Conservation (phyloP, 805 yeast genomes). For the Sungouiella thailandica region DNA sequence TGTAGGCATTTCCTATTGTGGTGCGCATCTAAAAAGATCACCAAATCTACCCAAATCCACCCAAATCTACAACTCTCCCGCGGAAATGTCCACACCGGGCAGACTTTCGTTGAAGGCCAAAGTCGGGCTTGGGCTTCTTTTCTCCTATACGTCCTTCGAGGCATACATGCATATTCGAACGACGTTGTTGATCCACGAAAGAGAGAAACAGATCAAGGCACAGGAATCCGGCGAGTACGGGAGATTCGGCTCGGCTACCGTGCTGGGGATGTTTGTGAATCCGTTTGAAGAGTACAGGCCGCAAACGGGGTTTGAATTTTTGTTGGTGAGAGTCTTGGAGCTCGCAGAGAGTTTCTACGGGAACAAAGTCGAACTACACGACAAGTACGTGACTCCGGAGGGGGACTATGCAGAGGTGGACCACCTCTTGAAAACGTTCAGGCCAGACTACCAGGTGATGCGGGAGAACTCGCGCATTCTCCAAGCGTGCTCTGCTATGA, state of each 20-base stretch:
- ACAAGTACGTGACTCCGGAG: conserved; percentile 26
- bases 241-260: conserved; percentile 32
- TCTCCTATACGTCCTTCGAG: conserved; percentile 62
- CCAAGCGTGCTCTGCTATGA: conserved; percentile 20
- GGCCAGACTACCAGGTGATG: conserved; percentile 51
- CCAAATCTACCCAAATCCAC: too few relatives aligned
- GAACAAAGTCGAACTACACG: conserved; percentile 30
- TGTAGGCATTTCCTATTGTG: too few relatives aligned
- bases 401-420: conserved; percentile 41
- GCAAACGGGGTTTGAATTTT: conserved; percentile 84
- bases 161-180: conserved; percentile 55
- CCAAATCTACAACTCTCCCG: too few relatives aligned
- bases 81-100: conserved; percentile 4
- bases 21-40: too few relatives aligned
- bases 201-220: not conserved
- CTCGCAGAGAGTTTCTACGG: conserved; percentile 53
- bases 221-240: not conserved
- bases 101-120: conserved; percentile 28
- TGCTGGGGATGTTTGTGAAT: conserved; percentile 79
- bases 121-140: conserved; percentile 39
- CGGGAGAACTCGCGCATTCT: conserved; percentile 29
- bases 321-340: conserved; percentile 67
- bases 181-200: conserved; percentile 44
- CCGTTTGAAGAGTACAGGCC: conserved; percentile 89
- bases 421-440: conserved; percentile 51